phyloP scores from a whole-genome alignment of 352 stramenopile species.

The Pythium biforme region DNA sequence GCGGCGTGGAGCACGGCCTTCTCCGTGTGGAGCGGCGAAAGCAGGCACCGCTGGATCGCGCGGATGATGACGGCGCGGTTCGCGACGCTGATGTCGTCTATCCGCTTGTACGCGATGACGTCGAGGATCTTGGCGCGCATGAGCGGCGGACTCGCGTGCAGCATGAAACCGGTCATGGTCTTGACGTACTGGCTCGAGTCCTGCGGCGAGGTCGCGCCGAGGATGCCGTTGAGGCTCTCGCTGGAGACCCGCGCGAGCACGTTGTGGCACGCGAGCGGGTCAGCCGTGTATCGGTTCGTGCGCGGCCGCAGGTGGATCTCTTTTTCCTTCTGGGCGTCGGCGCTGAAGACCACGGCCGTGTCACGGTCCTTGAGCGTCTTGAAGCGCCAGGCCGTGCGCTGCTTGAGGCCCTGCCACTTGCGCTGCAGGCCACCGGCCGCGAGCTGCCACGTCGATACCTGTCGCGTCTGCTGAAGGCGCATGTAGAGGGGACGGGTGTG shows the following conservation, averaged over 20 bases:
- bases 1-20: conserved; percentile 66
- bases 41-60: conserved; percentile 73
- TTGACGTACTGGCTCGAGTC: conserved; percentile 72
- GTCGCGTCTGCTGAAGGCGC: conserved; percentile 18
- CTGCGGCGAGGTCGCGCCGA: conserved; percentile 72
- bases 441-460: conserved; percentile 72
- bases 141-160: conserved; percentile 58
- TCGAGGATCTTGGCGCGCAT: conserved; percentile 73
- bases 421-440: conserved; percentile 71
- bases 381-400: conserved; percentile 79
- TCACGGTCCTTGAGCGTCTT: conserved; percentile 74
- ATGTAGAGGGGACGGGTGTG: neutral
- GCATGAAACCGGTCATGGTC: conserved; percentile 86
- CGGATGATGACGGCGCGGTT: conserved; percentile 79
- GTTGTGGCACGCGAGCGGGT: conserved; percentile 75
- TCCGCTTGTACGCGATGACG: conserved; percentile 62
- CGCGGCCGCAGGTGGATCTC: conserved; percentile 56
- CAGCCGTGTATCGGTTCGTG: conserved; percentile 44
- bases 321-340: conserved; percentile 72
- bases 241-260: conserved; percentile 57
- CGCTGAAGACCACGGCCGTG: conserved; percentile 71
- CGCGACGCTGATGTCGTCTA: conserved; percentile 65
- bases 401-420: conserved; percentile 83
- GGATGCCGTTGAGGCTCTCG: conserved; percentile 73
- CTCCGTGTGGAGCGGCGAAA: conserved; percentile 67